phyloP scores from a whole-genome alignment of 2,329 filamentous ascomycete species.

The Aspergillus tanneri region DNA sequence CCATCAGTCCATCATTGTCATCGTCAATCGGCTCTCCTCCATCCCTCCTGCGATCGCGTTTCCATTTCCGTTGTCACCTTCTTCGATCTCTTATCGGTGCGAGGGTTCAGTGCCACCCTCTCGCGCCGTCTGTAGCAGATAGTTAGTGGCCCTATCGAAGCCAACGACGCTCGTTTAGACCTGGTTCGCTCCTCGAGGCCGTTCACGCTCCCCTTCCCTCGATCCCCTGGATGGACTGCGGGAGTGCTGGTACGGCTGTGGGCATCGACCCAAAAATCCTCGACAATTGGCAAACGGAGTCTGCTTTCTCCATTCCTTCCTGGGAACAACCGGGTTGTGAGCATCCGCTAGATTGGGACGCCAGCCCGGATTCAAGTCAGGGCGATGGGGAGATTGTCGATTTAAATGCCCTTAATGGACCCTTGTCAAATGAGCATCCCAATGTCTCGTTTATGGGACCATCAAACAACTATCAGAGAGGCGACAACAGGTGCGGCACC shows the following conservation, averaged over 20 bases:
- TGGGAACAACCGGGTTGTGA: slow-evolving; percentile 40
- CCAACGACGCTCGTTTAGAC: slow-evolving; percentile 10
- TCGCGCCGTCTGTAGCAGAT: background rate
- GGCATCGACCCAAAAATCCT: slow-evolving; percentile 45
- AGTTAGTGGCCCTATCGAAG: slow-evolving; percentile 3
- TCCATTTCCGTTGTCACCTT: slow-evolving; percentile 1
- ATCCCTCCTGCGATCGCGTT: background rate
- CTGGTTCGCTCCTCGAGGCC: slow-evolving; percentile 18
- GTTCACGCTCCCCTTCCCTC: slow-evolving; percentile 6
- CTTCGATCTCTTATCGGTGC: background rate
- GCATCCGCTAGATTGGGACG: slow-evolving; percentile 40
- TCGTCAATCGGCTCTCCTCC: background rate
- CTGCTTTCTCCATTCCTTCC: slow-evolving; percentile 34
- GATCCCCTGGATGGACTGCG: slow-evolving; percentile 39
- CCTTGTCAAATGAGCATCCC: slow-evolving; percentile 24
- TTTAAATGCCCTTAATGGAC: slow-evolving; percentile 31
- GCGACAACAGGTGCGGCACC: slow-evolving; percentile 31
- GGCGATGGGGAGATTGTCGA: slow-evolving; percentile 38
- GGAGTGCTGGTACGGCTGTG: slow-evolving; percentile 37
- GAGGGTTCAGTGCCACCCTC: background rate
- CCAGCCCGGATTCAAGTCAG: slow-evolving; percentile 41
- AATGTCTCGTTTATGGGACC: slow-evolving; percentile 26
- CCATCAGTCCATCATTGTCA: slow-evolving; percentile 7
- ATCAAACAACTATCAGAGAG: slow-evolving; percentile 22
- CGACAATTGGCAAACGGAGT: slow-evolving; percentile 41